Evolutionary conservation across 2,329 filamentous ascomycete genomes (phyloP), one percentile per base, ranked within the genome.

Genomic region (Ceratocystis variospora): DNA sequence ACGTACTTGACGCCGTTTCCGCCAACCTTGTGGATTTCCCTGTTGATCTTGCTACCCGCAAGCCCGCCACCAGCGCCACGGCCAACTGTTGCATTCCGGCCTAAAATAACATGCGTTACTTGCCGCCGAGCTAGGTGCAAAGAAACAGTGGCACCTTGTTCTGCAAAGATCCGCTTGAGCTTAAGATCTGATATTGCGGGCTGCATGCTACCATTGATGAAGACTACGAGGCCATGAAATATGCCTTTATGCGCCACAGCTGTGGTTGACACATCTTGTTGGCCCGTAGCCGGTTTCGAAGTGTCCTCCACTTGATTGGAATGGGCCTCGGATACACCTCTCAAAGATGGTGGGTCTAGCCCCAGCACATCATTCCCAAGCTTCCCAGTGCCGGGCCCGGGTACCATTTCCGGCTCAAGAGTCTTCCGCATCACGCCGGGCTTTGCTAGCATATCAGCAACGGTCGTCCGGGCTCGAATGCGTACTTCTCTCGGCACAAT

Each of bases 21-120:
- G 25, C 87, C 80, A 3, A 84, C 78, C 66, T 81, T 81, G 31
- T 78, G 75, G 66, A 95, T 87, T 77, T 96, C 92, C 74, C 83
- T 89, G 71, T 96, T 87, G 62, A 95, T 77, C 77, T 96, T 96
- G 37, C 81, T 80, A 1, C 83, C 85, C 3, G 91, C 84, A 5
- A 96, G 79, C 0, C 88, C 89, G 55, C 90, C 90, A 0, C 89
- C 89, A 8, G 82, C 83, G 57, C 85, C 86, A 33, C 70, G 70
- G n/a, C 75, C 75, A 53, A 73, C 74, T 45, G 74, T 73, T 2
- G 79, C 79, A 19, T 84, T 82, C 64, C 77, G 80, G 6, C 89
- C 89, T 5, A 96, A 75, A 66, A 96, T 87, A 68, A 96, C 88
- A 75, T 96, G 92, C 44, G 91, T 96, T 70, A 96, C 89, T 63